Percentiles rank a stretch among this genome's conserved stretches.
Conservation (phyloP, 495 filamentous ascomycete species). For the Podospora anserina region DNA sequence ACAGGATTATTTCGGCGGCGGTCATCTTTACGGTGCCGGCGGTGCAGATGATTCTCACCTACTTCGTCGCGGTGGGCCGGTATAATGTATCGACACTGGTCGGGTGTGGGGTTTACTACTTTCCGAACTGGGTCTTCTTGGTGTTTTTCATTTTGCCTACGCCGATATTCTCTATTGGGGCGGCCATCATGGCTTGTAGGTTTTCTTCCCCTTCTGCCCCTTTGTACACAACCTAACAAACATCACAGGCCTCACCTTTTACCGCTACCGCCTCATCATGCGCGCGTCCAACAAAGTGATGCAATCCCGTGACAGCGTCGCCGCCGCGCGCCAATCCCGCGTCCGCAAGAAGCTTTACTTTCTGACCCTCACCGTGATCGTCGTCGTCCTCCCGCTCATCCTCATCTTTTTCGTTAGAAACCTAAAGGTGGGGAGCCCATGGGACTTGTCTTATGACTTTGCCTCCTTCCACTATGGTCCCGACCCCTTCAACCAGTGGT, state of each 20-base stretch:
- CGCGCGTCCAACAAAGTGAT: constrained; percentile 58
- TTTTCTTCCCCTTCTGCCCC: constrained; percentile 12
- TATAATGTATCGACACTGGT: constrained; percentile 71
- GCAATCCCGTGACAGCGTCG: constrained; percentile 44
- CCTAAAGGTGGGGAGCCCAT: constrained; percentile 46
- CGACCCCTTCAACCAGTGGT: constrained; percentile 49
- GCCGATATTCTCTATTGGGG: constrained; percentile 60
- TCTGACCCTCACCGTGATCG: constrained; percentile 64
- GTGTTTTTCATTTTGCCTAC: constrained; percentile 64
- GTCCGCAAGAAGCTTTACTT: constrained; percentile 74
- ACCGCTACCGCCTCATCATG: constrained; percentile 66
- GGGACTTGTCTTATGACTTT: constrained; percentile 49
- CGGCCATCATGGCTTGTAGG: constrained; percentile 71
- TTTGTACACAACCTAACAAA: constrained; percentile 10
- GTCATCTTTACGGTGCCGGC: constrained; percentile 68
- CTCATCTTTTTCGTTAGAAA: constrained; percentile 59
- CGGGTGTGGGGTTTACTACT: constrained; percentile 65
- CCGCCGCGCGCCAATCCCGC: constrained; percentile 50
- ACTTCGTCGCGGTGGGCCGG: constrained; percentile 63
- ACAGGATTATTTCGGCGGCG: constrained; percentile 56
- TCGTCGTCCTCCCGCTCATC: constrained; percentile 62
- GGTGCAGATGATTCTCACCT: constrained; percentile 63
- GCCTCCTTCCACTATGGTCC: constrained; percentile 32
- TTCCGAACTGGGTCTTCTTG: constrained; percentile 69
- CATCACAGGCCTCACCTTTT: constrained; percentile 58